Evolutionary conservation across 2,329 filamentous ascomycete species (phyloP).

Genomic region (Coniochaeta sp.): DNA sequence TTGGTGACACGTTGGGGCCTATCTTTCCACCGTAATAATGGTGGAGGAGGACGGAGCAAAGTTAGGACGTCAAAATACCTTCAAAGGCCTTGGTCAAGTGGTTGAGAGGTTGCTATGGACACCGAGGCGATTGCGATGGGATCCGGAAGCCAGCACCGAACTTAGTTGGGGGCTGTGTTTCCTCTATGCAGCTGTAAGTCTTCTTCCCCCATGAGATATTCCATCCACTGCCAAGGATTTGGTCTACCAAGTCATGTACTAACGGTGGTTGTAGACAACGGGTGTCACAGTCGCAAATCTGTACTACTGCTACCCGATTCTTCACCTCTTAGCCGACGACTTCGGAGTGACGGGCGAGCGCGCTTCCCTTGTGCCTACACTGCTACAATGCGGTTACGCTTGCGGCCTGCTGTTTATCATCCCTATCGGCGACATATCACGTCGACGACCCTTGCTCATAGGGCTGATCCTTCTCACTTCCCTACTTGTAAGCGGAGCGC

Average conservation of each 20-base stretch:
- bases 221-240: background rate
- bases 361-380: constrained; percentile 58
- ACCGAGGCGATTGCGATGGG: background rate
- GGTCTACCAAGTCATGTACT: background rate
- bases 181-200: background rate
- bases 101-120: background rate
- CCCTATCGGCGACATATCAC: constrained; percentile 61
- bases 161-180: background rate
- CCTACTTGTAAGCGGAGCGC: constrained; percentile 43
- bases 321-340: constrained; percentile 61
- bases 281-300: constrained; percentile 63
- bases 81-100: background rate
- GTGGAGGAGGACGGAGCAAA: background rate
- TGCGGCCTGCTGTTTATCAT: constrained; percentile 65
- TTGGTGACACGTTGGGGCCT: background rate
- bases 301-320: constrained; percentile 70
- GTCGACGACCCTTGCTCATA: constrained; percentile 59
- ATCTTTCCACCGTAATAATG: background rate
- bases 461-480: constrained; percentile 58
- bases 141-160: background rate
- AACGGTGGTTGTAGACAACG: background rate
- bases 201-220: background rate
- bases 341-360: constrained; percentile 59
- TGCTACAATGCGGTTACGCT: constrained; percentile 71
- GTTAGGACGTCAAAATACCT: background rate